phyloP scores from a whole-genome alignment of 2,329 filamentous ascomycete species.

The Aciculosporium take region DNA sequence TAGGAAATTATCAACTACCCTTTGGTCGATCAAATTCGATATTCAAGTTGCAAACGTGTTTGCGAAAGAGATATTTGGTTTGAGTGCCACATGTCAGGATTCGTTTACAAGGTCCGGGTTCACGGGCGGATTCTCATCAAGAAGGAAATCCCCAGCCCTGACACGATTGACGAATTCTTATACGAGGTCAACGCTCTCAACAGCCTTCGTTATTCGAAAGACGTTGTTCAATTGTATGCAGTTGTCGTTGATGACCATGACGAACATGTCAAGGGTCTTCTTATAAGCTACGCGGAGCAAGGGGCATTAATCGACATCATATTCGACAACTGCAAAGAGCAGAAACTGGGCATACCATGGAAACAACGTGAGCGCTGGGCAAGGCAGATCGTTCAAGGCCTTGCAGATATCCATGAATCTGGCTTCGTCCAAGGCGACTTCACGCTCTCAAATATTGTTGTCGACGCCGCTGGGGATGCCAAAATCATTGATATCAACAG shows the following conservation, averaged over 20 bases:
- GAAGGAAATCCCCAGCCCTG: constrained; percentile 93
- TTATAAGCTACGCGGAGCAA: constrained; percentile 76
- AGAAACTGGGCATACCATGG: constrained; percentile 48
- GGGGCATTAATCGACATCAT: constrained; percentile 84
- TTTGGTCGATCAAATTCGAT: constrained; percentile 53
- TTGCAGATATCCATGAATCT: constrained; percentile 86
- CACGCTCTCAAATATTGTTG: constrained; percentile 91
- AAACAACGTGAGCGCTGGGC: constrained; percentile 72
- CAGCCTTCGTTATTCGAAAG: constrained; percentile 53
- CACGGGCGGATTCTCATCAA: constrained; percentile 65
- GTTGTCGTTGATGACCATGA: constrained; percentile 84
- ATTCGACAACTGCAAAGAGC: constrained; percentile 57
- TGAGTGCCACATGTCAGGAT: constrained; percentile 87
- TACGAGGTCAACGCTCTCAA: constrained; percentile 96
- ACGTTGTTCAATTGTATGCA: constrained; percentile 76
- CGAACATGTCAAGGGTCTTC: constrained; percentile 66
- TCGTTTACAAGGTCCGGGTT: constrained; percentile 83
- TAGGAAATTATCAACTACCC: constrained; percentile 84
- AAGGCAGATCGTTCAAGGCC: constrained; percentile 72
- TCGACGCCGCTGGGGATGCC: constrained; percentile 69
- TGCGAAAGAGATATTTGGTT: constrained; percentile 67
- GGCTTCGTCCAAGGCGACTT: constrained; percentile 98
- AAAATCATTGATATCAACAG: constrained; percentile 98
- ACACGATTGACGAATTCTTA: constrained; percentile 89
- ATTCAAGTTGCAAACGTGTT: constrained; percentile 52